These are phyloP conservation scores for Yarrowia deformans DNA, from an alignment of 805 yeast genomes.

Conservation along the genomic window DNA sequence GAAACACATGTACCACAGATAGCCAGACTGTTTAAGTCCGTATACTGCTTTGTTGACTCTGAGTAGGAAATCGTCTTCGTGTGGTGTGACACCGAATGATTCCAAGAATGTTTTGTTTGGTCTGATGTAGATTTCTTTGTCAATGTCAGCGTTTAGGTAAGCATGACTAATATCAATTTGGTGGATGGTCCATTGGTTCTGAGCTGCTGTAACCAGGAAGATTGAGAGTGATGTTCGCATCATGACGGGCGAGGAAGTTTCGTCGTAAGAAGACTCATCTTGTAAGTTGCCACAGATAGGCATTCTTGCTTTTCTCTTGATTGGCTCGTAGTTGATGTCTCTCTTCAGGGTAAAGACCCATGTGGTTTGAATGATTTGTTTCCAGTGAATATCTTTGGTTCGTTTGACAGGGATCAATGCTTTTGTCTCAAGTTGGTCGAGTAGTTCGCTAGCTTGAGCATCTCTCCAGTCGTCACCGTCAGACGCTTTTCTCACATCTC, in stretches of 20 bases:
- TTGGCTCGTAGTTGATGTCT: neutral
- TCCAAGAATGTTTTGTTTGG: too few species aligned
- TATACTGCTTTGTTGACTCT: constrained; percentile 2
- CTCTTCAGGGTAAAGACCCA: constrained; percentile 12
- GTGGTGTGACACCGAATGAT: too few species aligned
- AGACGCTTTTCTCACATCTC: neutral
- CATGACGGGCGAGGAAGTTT: neutral
- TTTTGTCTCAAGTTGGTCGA: neutral
- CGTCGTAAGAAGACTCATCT: neutral
- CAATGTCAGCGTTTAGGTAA: constrained; percentile 1
- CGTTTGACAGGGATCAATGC: neutral
- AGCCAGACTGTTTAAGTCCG: neutral
- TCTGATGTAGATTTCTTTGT: too few species aligned
- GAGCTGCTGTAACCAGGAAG: neutral
- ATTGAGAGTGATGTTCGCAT: neutral
- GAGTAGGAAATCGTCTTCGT: neutral
- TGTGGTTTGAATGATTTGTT: neutral
- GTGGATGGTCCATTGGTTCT: neutral
- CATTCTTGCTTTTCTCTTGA: constrained; percentile 3
- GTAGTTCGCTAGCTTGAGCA: neutral
- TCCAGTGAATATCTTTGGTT: neutral
- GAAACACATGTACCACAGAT: neutral
- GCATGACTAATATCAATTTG: constrained; percentile 13
- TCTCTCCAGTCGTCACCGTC: neutral
- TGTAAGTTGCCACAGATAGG: neutral